These are phyloP conservation scores for Phaeomoniella chlamydospora DNA, from an alignment of 2,329 filamentous ascomycete genomes.

Conservation along the genomic window DNA sequence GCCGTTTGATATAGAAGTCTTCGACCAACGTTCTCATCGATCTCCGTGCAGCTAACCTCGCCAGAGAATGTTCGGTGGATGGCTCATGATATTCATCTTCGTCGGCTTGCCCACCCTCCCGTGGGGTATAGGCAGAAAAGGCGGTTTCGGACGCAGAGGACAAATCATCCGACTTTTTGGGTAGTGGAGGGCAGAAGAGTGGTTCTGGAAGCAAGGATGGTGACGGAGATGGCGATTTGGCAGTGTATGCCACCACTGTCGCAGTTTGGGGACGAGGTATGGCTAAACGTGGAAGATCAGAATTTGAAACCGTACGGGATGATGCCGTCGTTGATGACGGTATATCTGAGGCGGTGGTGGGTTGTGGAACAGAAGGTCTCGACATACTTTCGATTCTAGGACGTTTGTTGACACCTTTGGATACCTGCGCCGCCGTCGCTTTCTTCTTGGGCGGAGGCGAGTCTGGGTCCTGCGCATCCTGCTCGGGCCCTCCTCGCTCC, in stretches of 20 bases:
- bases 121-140: not conserved
- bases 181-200: not conserved
- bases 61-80: not conserved
- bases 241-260: not conserved
- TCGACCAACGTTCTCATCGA: not conserved
- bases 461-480: not conserved
- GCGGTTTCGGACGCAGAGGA: not conserved
- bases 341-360: not conserved
- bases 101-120: not conserved
- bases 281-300: not conserved
- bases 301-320: not conserved
- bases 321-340: too few relatives aligned
- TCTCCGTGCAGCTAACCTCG: not conserved
- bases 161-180: not conserved
- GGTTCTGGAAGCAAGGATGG: not conserved
- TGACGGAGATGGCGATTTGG: not conserved
- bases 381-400: not conserved
- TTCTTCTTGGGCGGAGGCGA: not conserved
- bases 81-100: not conserved
- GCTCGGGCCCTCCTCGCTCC: not conserved
- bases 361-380: not conserved
- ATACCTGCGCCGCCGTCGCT: not conserved
- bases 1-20: not conserved
- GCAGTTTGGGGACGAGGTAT: not conserved
- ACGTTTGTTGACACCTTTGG: not conserved